phyloP scores from a whole-genome alignment of 805 yeast species.

The Yamadazyma endophytica region DNA sequence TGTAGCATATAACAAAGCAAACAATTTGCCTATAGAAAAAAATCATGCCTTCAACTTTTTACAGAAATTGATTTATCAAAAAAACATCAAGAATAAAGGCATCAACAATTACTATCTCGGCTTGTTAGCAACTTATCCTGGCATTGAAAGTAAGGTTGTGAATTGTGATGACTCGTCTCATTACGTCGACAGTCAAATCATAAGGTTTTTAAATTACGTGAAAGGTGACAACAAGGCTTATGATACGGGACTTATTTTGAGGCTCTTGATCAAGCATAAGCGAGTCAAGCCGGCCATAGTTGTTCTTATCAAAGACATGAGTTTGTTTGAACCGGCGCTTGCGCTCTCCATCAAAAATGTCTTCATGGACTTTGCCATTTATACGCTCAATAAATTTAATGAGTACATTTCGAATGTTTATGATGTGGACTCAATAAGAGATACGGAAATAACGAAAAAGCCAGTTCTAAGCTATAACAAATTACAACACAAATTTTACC shows the following conservation, averaged over 20 bases:
- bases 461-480: slow-evolving; percentile 21
- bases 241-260: slow-evolving; percentile 70
- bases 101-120: slow-evolving; percentile 71
- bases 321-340: slow-evolving; percentile 76
- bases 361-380: slow-evolving; percentile 50
- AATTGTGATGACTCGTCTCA: slow-evolving; percentile 4
- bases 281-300: slow-evolving; percentile 65
- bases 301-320: slow-evolving; percentile 61
- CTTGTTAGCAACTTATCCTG: slow-evolving; percentile 49
- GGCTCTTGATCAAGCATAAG: slow-evolving; percentile 62
- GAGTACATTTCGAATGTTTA: slow-evolving; percentile 13
- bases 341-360: slow-evolving; percentile 62
- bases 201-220: slow-evolving; percentile 24
- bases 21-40: slow-evolving; percentile 33
- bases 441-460: slow-evolving; percentile 15
- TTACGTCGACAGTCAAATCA: slow-evolving; percentile 23
- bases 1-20: slow-evolving; percentile 57
- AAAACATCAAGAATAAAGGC: slow-evolving; percentile 36
- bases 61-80: slow-evolving; percentile 41
- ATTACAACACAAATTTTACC: slow-evolving; percentile 30
- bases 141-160: slow-evolving; percentile 4
- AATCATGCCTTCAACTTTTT: slow-evolving; percentile 70
- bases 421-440: too few species aligned
- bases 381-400: slow-evolving; percentile 30
- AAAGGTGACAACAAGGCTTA: slow-evolving; percentile 30